A percentile compares a stretch with the other conserved stretches of the same genome.
phyloP scores from a whole-genome alignment of 495 filamentous ascomycete genomes.

The Echria macrotheca region DNA sequence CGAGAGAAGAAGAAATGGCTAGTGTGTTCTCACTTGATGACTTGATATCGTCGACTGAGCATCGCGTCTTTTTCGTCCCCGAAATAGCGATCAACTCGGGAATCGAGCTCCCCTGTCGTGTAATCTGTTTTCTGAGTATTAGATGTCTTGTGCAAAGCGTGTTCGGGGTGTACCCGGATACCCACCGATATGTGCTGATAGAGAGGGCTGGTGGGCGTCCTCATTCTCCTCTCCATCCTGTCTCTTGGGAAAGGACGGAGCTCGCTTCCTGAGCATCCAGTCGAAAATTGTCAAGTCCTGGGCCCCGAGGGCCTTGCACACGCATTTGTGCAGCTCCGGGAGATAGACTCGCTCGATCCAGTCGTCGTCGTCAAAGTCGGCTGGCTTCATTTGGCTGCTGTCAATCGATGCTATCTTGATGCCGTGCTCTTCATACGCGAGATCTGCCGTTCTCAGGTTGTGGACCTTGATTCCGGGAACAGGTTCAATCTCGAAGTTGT shows the following conservation, averaged over 20 bases:
- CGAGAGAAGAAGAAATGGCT: background rate
- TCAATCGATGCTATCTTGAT: background rate
- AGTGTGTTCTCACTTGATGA: slow-evolving; percentile 2
- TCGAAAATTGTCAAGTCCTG: background rate
- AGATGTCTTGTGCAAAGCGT: too few species aligned
- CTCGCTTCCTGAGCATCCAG: slow-evolving; percentile 2
- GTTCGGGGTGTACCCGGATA: too few species aligned
- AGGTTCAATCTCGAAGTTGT: slow-evolving; percentile 1
- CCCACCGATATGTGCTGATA: background rate
- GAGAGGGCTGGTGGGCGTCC: background rate
- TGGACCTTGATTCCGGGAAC: background rate
- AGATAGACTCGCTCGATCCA: background rate
- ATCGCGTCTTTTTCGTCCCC: background rate
- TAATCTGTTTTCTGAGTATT: too few species aligned
- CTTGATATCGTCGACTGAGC: background rate
- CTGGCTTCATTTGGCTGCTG: background rate
- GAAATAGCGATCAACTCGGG: background rate
- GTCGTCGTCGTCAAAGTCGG: background rate
- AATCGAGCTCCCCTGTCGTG: background rate
- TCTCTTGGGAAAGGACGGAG: background rate
- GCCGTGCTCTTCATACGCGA: background rate
- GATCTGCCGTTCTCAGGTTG: background rate
- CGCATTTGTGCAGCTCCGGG: background rate
- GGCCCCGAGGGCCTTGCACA: background rate
- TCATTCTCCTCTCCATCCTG: background rate